Conservation (phyloP, 805 yeast genomes). For the Sugiyamaella lignohabitans region DNA sequence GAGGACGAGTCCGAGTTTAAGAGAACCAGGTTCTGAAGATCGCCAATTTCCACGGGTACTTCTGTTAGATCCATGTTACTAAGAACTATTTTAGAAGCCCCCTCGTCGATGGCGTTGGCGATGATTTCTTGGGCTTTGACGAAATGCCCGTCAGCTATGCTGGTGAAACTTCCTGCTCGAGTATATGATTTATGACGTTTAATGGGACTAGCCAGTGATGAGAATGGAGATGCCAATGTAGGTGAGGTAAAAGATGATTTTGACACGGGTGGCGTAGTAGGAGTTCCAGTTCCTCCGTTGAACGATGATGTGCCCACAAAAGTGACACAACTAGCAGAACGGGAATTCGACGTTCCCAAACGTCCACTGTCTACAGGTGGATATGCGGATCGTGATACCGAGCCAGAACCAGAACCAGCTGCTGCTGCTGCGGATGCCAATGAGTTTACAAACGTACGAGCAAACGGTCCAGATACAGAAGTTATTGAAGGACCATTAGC, state of each 20-base stretch:
- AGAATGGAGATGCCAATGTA: neutral
- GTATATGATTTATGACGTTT: too few relatives aligned
- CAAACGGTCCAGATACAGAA: too few relatives aligned
- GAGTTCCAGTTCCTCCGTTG: too few relatives aligned
- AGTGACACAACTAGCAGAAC: neutral
- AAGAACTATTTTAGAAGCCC: conserved; percentile 16
- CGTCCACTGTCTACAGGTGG: too few relatives aligned
- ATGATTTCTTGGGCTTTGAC: conserved; percentile 3
- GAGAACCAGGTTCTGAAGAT: conserved; percentile 28
- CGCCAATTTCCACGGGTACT: conserved; percentile 33
- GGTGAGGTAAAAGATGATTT: too few relatives aligned
- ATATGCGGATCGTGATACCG: too few relatives aligned
- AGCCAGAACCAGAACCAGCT: too few relatives aligned
- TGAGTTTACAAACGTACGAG: too few relatives aligned
- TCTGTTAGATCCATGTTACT: conserved; percentile 22
- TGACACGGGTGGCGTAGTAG: neutral
- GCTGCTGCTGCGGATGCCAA: too few relatives aligned
- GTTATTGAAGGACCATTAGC: too few relatives aligned
- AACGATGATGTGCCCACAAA: neutral
- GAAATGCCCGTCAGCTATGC: neutral
- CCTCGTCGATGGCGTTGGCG: conserved; percentile 17
- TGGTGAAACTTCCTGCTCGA: neutral
- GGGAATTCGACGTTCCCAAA: too few relatives aligned
- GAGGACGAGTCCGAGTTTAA: conserved; percentile 16
- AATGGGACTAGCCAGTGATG: neutral